Conservation (phyloP, 768 basidiomycete genomes). For the Udeniomyces megalosporus region DNA sequence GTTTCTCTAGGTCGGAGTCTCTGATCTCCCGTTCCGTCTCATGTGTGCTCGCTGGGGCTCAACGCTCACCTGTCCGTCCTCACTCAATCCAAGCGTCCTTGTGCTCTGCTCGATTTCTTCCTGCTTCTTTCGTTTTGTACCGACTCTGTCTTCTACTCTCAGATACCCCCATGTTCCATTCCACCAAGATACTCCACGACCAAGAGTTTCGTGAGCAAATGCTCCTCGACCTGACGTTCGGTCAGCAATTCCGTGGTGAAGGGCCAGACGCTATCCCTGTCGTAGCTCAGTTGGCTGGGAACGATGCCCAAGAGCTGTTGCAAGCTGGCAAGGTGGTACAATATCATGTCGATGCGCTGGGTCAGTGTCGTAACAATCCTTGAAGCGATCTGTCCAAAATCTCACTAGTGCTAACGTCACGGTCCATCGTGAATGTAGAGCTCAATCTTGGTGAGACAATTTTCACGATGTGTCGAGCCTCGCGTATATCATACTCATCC, state of each 20-base stretch:
- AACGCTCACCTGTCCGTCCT: conserved; percentile 36
- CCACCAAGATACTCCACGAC: conserved; percentile 47
- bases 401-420: too few species aligned
- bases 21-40: conserved; percentile 55
- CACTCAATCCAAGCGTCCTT: too few species aligned
- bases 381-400: too few species aligned
- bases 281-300: conserved; percentile 58
- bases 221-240: conserved; percentile 39
- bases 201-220: conserved; percentile 49
- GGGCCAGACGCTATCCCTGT: conserved; percentile 25
- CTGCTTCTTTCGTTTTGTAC: not conserved
- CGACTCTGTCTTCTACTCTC: not conserved
- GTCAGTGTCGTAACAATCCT: conserved; percentile 31
- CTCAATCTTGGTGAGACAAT: conserved; percentile 41
- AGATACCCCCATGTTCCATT: conserved; percentile 63
- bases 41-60: conserved; percentile 48
- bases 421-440: too few species aligned
- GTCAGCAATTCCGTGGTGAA: conserved; percentile 22
- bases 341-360: conserved; percentile 50
- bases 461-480: not conserved
- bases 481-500: not conserved
- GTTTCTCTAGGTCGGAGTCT: conserved; percentile 22
- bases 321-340: conserved; percentile 46
- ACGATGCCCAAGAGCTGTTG: conserved; percentile 47
- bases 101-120: not conserved